Evolutionary conservation across 805 yeast genomes (phyloP).

Genomic region (Starmera pachycereana): DNA sequence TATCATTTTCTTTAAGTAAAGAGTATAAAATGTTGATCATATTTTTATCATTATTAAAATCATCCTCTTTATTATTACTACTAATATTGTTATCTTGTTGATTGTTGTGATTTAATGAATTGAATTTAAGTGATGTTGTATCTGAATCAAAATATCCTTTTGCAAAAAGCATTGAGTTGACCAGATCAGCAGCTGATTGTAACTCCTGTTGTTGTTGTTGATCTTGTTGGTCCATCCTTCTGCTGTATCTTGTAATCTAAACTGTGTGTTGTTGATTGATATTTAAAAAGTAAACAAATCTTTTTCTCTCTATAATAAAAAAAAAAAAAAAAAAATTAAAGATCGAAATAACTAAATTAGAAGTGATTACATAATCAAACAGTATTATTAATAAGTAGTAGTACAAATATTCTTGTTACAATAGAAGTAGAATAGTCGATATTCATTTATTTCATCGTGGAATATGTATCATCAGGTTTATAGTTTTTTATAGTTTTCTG

Average conservation of each 20-base stretch:
- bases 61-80: neutral
- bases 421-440: neutral
- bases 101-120: neutral
- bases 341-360: neutral
- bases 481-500: neutral
- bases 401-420: too few relatives aligned
- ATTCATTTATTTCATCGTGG: neutral
- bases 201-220: constrained; percentile 1
- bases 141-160: constrained; percentile 6
- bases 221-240: neutral
- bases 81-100: neutral
- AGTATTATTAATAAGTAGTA: too few relatives aligned
- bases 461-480: neutral
- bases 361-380: neutral
- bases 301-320: too few relatives aligned
- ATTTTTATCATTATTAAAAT: constrained; percentile 4
- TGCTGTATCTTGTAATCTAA: neutral
- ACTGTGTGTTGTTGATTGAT: neutral
- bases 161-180: constrained; percentile 6
- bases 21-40: constrained; percentile 7
- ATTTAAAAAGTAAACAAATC: neutral
- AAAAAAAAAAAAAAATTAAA: neutral
- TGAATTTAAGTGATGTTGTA: neutral
- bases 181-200: constrained; percentile 8
- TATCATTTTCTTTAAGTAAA: constrained; percentile 7